Percentiles rank a stretch among this genome's conserved stretches.
Evolutionary conservation across 2,329 filamentous ascomycete species (phyloP).

Genomic region (Aureobasidium sp.): DNA sequence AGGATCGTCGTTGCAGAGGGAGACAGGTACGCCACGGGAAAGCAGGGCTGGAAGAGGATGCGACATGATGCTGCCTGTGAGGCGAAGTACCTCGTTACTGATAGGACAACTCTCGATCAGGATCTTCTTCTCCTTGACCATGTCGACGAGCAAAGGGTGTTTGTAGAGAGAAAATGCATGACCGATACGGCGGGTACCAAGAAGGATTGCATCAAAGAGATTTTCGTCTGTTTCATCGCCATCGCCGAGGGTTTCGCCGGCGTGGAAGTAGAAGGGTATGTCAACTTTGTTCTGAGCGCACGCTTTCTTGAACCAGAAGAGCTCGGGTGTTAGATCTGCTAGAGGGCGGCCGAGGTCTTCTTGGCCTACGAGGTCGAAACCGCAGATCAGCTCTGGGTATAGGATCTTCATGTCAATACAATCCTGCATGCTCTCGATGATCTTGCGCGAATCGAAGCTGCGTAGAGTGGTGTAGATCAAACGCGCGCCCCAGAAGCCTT

Average conservation of each 20-base stretch:
- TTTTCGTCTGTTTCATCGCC: slow-evolving; percentile 73
- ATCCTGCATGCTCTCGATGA: slow-evolving; percentile 77
- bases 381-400: slow-evolving; percentile 72
- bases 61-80: slow-evolving; percentile 67
- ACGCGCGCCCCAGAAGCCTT: slow-evolving; percentile 74
- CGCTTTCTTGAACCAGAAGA: slow-evolving; percentile 90
- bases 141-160: slow-evolving; percentile 80
- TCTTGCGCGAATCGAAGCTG: slow-evolving; percentile 52
- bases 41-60: slow-evolving; percentile 80
- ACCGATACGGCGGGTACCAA: slow-evolving; percentile 83
- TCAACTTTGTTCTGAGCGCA: slow-evolving; percentile 71
- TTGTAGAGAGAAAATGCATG: slow-evolving; percentile 86
- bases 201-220: slow-evolving; percentile 79
- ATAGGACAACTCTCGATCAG: slow-evolving; percentile 87
- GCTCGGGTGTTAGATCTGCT: slow-evolving; percentile 67
- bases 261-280: slow-evolving; percentile 94
- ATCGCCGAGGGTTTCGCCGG: slow-evolving; percentile 77
- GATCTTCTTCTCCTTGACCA: slow-evolving; percentile 83
- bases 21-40: slow-evolving; percentile 74
- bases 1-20: slow-evolving; percentile 85
- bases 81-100: slow-evolving; percentile 77
- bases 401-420: slow-evolving; percentile 76
- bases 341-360: slow-evolving; percentile 75
- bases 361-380: slow-evolving; percentile 85
- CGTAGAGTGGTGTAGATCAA: slow-evolving; percentile 80